A percentile compares a stretch with the other conserved stretches of the same genome.
Conservation (phyloP, 2,329 filamentous ascomycete genomes). For the Stagonosporopsis cucurbitacearum region DNA sequence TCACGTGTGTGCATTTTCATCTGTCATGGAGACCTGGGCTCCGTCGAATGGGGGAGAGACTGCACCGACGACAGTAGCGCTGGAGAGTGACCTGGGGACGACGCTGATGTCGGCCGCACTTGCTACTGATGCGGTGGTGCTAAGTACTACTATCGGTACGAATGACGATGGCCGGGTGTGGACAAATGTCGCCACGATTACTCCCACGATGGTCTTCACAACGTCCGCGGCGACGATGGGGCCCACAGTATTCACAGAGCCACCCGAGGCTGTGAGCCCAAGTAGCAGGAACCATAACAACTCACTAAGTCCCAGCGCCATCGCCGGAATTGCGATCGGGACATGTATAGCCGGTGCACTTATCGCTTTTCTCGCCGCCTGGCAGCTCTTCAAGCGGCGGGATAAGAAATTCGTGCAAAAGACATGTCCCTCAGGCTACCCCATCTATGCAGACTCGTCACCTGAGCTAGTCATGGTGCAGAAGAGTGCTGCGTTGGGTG, state of each 20-base stretch:
- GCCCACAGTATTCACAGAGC: background rate
- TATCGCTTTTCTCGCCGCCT: conserved; percentile 38
- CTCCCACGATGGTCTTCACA: background rate
- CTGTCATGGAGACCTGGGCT: background rate
- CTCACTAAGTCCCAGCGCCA: conserved; percentile 10
- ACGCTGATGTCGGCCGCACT: background rate
- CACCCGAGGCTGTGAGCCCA: background rate
- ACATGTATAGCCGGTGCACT: conserved; percentile 33
- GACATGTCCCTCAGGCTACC: conserved; percentile 14
- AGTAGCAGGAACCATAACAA: background rate
- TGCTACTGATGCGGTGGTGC: background rate
- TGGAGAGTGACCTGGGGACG: background rate
- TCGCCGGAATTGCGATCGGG: conserved; percentile 16
- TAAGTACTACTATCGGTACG: background rate
- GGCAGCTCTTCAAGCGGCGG: conserved; percentile 40
- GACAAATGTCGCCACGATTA: background rate
- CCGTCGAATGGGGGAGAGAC: background rate
- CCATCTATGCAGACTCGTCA: conserved; percentile 28
- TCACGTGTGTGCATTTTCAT: conserved; percentile 1
- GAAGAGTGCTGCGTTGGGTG: conserved; percentile 23
- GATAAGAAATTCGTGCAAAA: conserved; percentile 17
- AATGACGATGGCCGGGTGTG: background rate
- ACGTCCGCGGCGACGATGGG: background rate
- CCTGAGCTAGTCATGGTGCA: conserved; percentile 36
- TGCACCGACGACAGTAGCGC: background rate